A percentile compares a stretch with the other conserved stretches of the same genome.
Evolutionary conservation across 2,329 filamentous ascomycete species (phyloP).

Genomic region (Fusarium udum): DNA sequence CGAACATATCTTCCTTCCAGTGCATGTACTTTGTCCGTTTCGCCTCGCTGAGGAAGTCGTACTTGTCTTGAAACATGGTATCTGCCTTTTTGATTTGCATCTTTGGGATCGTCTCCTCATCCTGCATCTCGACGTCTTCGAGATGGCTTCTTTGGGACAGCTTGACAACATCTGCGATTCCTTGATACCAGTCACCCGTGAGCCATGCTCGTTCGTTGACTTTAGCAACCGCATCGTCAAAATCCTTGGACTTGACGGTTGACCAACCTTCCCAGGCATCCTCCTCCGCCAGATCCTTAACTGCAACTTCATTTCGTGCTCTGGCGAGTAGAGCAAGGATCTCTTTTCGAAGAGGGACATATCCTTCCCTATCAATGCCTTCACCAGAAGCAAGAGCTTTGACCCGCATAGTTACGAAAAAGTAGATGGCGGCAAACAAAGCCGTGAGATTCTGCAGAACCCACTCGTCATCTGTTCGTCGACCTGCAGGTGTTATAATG

Average conservation of each 20-base stretch:
- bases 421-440: slow-evolving; percentile 68
- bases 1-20: slow-evolving; percentile 72
- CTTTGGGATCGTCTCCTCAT: slow-evolving; percentile 47
- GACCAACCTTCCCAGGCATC: slow-evolving; percentile 65
- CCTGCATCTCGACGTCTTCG: slow-evolving; percentile 49
- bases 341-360: slow-evolving; percentile 56
- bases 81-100: slow-evolving; percentile 61
- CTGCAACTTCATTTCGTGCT: slow-evolving; percentile 53
- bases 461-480: slow-evolving; percentile 59
- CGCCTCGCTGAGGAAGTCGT: slow-evolving; percentile 75
- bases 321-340: slow-evolving; percentile 55
- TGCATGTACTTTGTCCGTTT: slow-evolving; percentile 67
- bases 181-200: slow-evolving; percentile 69
- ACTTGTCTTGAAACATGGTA: slow-evolving; percentile 79
- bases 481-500: slow-evolving; percentile 57
- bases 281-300: slow-evolving; percentile 55
- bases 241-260: slow-evolving; percentile 59
- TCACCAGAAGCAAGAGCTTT: slow-evolving; percentile 52
- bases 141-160: slow-evolving; percentile 46
- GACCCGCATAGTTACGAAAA: slow-evolving; percentile 66
- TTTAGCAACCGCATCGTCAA: slow-evolving; percentile 69
- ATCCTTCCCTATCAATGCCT: slow-evolving; percentile 54
- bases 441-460: slow-evolving; percentile 59
- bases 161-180: slow-evolving; percentile 64
- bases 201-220: slow-evolving; percentile 68